Base-by-base conservation (phyloP, 108 stramenopile species). In the Cyclotella kingstonii region DNA sequence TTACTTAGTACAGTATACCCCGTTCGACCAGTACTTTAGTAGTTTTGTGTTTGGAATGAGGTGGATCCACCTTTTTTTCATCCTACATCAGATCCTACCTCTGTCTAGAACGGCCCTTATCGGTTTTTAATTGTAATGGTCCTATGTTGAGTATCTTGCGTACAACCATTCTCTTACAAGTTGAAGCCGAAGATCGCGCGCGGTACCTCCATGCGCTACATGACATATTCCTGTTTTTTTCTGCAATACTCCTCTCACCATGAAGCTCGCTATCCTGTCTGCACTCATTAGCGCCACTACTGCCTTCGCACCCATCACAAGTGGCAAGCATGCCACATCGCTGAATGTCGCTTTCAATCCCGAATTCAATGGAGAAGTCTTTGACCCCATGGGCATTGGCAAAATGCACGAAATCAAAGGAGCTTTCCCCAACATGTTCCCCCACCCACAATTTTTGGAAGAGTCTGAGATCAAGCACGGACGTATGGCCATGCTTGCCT, bases 381-480 rank as follows among this genome's bases (percentile, higher is more conserved):
- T 65, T 38, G 73, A 74, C 64, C 73, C 73, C 43, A 66, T 74
- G 63, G 73, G 73, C 64, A 54, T 74, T 26, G 64, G 64, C 34
- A 74, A 74, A 54, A 74, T 74, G 73, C 49, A 74, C 54, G 64
- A 74, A 66, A 74, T 74, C 58, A 66, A 74, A 46, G 73, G 73
- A 40, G 64, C 89, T 35, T 93, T 93, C 87, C 92, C 92, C 57
- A 84, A 84, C 81, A 89, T 93, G 89, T 93, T 93, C 82, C 92
- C 92, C 44, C 72, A 88, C 73, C 53, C 80, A 19, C 92, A 93
- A 70, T 93, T 58, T 78, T 68, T 92, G 69, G 69, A 86, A 44
- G 96, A 95, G 56, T 64, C 96, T 23, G 96, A 97, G 78, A 86
- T 94, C 81, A 97, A 97, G 81, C 90, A 91, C 66, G 89, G 89